These are phyloP conservation scores for Salix viminalis DNA, from an alignment of 345 rosid species.

Conservation along the genomic window DNA sequence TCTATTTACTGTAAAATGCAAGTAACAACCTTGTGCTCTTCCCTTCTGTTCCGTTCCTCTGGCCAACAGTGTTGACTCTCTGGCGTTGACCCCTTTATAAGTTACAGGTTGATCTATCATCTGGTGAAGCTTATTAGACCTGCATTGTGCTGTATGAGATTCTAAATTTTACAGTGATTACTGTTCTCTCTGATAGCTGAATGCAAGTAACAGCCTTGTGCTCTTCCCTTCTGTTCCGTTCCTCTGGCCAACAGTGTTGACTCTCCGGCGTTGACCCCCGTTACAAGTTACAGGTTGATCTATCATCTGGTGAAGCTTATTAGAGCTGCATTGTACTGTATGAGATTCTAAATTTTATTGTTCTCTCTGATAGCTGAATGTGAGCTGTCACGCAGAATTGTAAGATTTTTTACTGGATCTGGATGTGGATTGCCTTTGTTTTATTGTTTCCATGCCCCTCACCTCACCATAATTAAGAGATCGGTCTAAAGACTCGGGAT, in stretches of 20 bases:
- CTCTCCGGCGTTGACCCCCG: background rate
- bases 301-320: background rate
- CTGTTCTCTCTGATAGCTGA: background rate
- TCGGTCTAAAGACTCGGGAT: too few species aligned
- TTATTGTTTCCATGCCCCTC: background rate
- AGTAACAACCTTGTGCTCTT: background rate
- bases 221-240: background rate
- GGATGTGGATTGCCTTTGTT: background rate
- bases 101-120: background rate
- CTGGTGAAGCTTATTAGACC: background rate
- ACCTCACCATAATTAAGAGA: too few species aligned
- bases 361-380: background rate
- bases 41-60: background rate
- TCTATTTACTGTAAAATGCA: constrained; percentile 40
- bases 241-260: background rate
- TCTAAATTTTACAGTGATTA: too few species aligned
- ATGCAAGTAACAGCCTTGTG: background rate
- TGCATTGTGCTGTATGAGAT: background rate
- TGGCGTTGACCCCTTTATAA: background rate
- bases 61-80: background rate
- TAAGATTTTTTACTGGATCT: too few species aligned
- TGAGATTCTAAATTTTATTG: too few species aligned
- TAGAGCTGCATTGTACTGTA: background rate
- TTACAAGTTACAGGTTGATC: too few species aligned
- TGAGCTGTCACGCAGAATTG: too few species aligned